Conservation (phyloP, 208 protist genomes). For the Leishmania tarentolae region DNA sequence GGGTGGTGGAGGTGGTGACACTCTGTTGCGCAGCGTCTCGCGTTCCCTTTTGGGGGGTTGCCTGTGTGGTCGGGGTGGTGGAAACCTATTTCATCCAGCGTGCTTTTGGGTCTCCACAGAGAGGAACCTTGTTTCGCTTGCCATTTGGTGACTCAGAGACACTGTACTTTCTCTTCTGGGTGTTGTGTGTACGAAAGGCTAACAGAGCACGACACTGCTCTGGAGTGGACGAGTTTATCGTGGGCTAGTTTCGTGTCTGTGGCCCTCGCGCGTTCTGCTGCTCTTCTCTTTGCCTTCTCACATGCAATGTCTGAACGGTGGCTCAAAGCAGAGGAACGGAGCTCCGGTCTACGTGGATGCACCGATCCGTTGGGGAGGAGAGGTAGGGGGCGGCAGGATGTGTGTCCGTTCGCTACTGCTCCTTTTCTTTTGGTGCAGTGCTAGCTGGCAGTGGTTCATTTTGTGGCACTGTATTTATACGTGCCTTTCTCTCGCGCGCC, state of each 20-base stretch:
- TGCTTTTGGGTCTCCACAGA: no score
- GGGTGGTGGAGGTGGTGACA: background rate
- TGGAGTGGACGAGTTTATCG: background rate
- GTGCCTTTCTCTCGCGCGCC: background rate
- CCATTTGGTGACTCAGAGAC: no score
- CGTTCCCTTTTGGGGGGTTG: background rate
- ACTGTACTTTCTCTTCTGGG: no score
- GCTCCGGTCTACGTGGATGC: background rate
- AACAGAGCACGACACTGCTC: background rate
- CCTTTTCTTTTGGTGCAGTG: background rate
- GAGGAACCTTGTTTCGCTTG: no score
- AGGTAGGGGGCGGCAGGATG: background rate
- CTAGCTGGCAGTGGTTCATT: no score
- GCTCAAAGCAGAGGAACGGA: background rate
- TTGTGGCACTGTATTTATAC: background rate
- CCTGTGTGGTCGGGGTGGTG: background rate
- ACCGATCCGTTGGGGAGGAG: no score
- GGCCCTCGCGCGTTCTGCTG: background rate
- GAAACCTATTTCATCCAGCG: background rate
- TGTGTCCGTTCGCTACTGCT: background rate
- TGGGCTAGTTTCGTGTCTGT: background rate
- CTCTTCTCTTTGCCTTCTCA: background rate
- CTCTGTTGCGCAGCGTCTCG: background rate
- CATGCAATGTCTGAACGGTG: background rate
- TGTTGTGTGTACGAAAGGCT: background rate